Evolutionary conservation across 202 grass and related monocot genomes (phyloP).

Genomic region (Brachypodium distachyon): DNA sequence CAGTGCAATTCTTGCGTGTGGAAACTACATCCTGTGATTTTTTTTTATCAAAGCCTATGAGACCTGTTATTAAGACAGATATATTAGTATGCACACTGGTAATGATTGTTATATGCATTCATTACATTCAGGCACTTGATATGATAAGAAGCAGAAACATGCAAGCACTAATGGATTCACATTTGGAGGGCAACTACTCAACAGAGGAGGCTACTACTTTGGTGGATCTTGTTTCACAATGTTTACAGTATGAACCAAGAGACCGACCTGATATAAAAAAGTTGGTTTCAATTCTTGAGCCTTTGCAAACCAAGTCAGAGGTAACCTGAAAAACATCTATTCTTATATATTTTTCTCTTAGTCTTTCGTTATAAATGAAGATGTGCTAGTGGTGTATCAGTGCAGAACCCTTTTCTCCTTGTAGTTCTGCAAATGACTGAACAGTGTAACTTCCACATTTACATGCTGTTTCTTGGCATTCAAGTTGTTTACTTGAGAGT

Average conservation of each 20-base stretch:
- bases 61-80: not conserved
- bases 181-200: constrained; percentile 92
- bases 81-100: not conserved
- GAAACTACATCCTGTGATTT: not conserved
- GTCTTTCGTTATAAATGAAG: not conserved
- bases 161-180: constrained; percentile 78
- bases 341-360: not conserved
- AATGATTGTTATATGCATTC: not conserved
- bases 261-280: constrained; percentile 71
- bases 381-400: not conserved
- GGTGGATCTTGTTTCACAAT: constrained; percentile 83
- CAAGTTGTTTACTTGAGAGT: not conserved
- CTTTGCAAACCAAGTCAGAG: constrained; percentile 42
- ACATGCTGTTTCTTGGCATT: not conserved
- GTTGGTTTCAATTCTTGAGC: constrained; percentile 52
- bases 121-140: constrained; percentile 68
- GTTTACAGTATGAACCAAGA: constrained; percentile 83
- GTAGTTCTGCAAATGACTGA: not conserved
- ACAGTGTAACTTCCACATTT: not conserved
- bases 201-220: constrained; percentile 70
- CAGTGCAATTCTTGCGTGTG: not conserved
- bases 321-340: constrained; percentile 23
- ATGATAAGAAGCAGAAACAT: constrained; percentile 83
- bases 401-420: not conserved
- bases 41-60: not conserved